Percentiles rank a stretch among this genome's conserved stretches.
phyloP scores from a whole-genome alignment of 2,329 filamentous ascomycete genomes.

The Aspergillus caelatus region DNA sequence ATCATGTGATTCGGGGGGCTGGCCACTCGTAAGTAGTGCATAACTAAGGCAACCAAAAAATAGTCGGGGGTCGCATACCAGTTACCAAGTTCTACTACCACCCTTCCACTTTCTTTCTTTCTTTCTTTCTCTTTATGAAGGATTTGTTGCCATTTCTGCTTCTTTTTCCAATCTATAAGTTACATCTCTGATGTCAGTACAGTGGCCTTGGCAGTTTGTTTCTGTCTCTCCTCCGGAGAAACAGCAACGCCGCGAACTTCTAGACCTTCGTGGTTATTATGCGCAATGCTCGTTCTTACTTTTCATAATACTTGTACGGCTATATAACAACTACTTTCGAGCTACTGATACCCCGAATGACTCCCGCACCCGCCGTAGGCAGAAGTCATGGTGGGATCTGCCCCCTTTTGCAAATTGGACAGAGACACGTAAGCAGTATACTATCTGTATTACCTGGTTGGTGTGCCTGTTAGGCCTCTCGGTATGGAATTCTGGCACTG shows the following conservation, averaged over 20 bases:
- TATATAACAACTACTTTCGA: slow-evolving; percentile 27
- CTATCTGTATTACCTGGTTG: slow-evolving; percentile 53
- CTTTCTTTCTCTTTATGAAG: neutral
- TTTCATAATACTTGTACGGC: slow-evolving; percentile 45
- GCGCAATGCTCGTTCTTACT: slow-evolving; percentile 59
- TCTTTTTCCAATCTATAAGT: neutral
- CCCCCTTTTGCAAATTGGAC: slow-evolving; percentile 45
- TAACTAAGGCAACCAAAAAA: neutral
- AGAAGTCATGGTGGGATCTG: slow-evolving; percentile 49
- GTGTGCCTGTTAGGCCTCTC: slow-evolving; percentile 56
- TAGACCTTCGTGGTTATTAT: slow-evolving; percentile 59
- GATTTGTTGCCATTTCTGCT: neutral
- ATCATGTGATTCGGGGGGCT: slow-evolving; percentile 12
- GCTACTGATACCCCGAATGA: slow-evolving; percentile 7
- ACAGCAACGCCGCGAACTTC: slow-evolving; percentile 52
- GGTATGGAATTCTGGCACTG: slow-evolving; percentile 55
- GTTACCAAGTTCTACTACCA: neutral
- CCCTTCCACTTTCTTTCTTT: neutral
- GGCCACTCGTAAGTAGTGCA: slow-evolving; percentile 1
- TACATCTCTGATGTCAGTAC: slow-evolving; percentile 21
- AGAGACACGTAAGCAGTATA: slow-evolving; percentile 56
- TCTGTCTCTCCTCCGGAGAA: slow-evolving; percentile 54
- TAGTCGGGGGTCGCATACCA: neutral
- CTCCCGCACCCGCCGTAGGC: slow-evolving; percentile 11
- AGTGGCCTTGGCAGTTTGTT: slow-evolving; percentile 57